Base-by-base conservation (phyloP, 2,329 filamentous ascomycete species). In the Pezizomycotina sp. region DNA sequence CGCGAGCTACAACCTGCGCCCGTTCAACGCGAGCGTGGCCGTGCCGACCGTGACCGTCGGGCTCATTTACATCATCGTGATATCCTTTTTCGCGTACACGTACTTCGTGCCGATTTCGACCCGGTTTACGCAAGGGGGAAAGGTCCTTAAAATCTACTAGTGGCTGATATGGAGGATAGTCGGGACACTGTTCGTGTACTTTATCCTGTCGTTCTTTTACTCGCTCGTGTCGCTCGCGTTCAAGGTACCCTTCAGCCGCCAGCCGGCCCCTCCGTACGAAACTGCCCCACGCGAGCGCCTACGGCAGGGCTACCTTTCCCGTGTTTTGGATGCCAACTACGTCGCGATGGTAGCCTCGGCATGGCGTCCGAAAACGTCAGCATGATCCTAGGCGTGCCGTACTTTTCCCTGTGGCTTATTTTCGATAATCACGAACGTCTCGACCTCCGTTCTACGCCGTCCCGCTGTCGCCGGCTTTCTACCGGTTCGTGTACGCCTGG, bases 401-500 rank as follows among this genome's bases (percentile, higher is more conserved):
- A 69, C 69, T 66, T 61, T 33, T 63, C 68, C 0, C 52, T 74
- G 0, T 77, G 71, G 63, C 55, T 77, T 2, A 73, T 76, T 37
- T 75, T 74, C 48, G 71, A 69, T 76, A 26, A 71, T 77, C 37
- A 65, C 68, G 5, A 77, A 77, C 48, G 69, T 75, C 0, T 58
- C 62, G 0, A 73, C 69, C 1, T 56, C n/a, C 62, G 0, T 74
- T 77, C 47, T 70, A 75, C 51, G 56, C 66, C 3, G 57, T 76
- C 27, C 66, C 70, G 16, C 56, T 77, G 15, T 63, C 66, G 2
- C 65, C 68, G 0, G 56, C 53, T 0, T 75, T 77, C 48, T 77
- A 70, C 50, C 51, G 55, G 2, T 77, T 68, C 67, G 70, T 69
- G 0, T 72, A 72, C 50, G 71, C 64, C 0, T 72, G 70, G 67